Evolutionary conservation across 352 stramenopile species (phyloP), one percentile per base, ranked within the genome.

Genomic region (Albugo candida): DNA sequence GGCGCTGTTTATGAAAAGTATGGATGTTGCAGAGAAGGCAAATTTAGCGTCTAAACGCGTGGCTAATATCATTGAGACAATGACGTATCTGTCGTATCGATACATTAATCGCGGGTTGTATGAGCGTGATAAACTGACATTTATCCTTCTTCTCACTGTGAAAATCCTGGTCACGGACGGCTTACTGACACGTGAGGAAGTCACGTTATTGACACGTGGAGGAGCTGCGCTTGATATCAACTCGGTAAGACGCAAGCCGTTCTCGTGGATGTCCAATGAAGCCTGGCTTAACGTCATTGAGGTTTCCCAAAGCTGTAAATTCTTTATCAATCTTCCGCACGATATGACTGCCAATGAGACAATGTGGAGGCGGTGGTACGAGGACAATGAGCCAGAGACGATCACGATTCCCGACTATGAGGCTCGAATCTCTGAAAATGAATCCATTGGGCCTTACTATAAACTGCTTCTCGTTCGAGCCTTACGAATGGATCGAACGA

Each of bases 31-130:
- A 2, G 89, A 98, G 58, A 97, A 97, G 58, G 94, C 92, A 5
- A 79, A 85, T n/a, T 54, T 98, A n/a, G 93, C 93, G 20, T 96
- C 86, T 37, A 98, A 98, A 61, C 78, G 94, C 20, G 94, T 99
- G 16, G 75, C 85, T 19, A 98, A 98, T 57, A 99, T 99, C 56
- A 98, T 98, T 59, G 92, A 98, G 45, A 96, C 86, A 19, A 97
- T 98, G 93, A 99, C 95, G 20, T 98, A 98, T 63, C 91, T 97
- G 59, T 94, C 89, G 48, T 98, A 98, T 64, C 88, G 94, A 16
- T 98, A 99, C 70, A 94, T 98, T 56, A 98, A 99, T 54, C 88
- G 93, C 35, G 93, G 95, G 0, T 63, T 98, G 1, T 98, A 98
- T 60, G 95, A 98, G 54, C 77, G 89, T 54, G 91, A 98, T 67